phyloP scores from a whole-genome alignment of 2,329 filamentous ascomycete species.

The Stagonosporopsis rhizophila region DNA sequence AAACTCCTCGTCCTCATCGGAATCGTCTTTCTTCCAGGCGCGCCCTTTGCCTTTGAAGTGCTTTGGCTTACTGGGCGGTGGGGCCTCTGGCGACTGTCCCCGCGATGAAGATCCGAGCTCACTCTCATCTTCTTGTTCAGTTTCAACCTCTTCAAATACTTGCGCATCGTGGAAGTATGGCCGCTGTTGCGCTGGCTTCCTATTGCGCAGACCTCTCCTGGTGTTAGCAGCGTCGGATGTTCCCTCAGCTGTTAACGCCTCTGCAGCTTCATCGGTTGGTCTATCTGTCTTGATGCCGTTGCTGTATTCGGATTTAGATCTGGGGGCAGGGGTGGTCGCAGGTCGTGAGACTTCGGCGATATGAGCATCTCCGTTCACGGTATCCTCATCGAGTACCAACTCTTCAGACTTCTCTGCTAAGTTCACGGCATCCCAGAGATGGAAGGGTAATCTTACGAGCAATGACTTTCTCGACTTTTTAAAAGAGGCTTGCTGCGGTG shows the following conservation, averaged over 20 bases:
- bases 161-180: slow-evolving; percentile 46
- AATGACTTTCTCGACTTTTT: slow-evolving; percentile 35
- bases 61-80: slow-evolving; percentile 16
- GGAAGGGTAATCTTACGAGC: slow-evolving; percentile 24
- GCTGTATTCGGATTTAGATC: slow-evolving; percentile 4
- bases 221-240: slow-evolving; percentile 37
- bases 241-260: slow-evolving; percentile 19
- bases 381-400: slow-evolving; percentile 18
- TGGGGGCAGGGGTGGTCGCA: slow-evolving; percentile 16
- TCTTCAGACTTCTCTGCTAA: slow-evolving; percentile 30
- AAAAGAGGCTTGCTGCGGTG: slow-evolving; percentile 29
- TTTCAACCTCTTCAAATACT: slow-evolving; percentile 35
- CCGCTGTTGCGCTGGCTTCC: slow-evolving; percentile 45
- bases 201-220: slow-evolving; percentile 41
- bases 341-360: slow-evolving; percentile 19
- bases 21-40: slow-evolving; percentile 42
- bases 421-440: slow-evolving; percentile 10
- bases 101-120: slow-evolving; percentile 9
- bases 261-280: slow-evolving; percentile 8
- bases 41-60: slow-evolving; percentile 45
- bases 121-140: slow-evolving; percentile 8
- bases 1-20: slow-evolving; percentile 43
- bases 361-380: slow-evolving; percentile 18
- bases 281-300: not conserved
- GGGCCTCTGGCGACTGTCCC: slow-evolving; percentile 7